phyloP scores from a whole-genome alignment of 2,329 filamentous ascomycete genomes.

The Fusarium camptoceras region DNA sequence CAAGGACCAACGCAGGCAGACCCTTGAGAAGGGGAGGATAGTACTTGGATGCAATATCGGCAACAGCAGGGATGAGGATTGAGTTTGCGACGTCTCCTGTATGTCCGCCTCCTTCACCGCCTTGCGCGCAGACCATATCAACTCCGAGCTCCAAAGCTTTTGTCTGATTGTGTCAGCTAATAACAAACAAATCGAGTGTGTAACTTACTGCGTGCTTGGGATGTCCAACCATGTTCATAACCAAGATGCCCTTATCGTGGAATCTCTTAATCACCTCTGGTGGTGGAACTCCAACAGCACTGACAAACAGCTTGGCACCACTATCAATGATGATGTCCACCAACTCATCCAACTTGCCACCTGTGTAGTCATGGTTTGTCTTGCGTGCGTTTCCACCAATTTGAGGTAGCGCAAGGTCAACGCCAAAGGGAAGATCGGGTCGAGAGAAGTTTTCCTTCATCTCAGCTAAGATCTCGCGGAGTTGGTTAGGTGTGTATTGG shows the following conservation, averaged over 20 bases:
- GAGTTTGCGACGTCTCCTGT: constrained; percentile 88
- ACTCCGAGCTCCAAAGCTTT: constrained; percentile 90
- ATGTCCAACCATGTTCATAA: constrained; percentile 98
- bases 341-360: constrained; percentile 86
- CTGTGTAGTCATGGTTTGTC: constrained; percentile 96
- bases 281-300: constrained; percentile 88
- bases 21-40: constrained; percentile 76
- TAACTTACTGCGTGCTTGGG: constrained; percentile 80
- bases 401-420: constrained; percentile 92
- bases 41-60: constrained; percentile 82
- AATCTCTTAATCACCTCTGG: constrained; percentile 77
- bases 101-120: constrained; percentile 92
- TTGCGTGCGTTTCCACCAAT: constrained; percentile 84
- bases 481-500: constrained; percentile 78
- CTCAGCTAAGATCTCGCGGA: constrained; percentile 84
- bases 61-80: constrained; percentile 88
- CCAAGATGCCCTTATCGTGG: constrained; percentile 81
- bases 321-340: constrained; percentile 88
- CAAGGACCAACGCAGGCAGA: constrained; percentile 80
- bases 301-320: constrained; percentile 87
- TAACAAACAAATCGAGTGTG: background rate
- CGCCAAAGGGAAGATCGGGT: constrained; percentile 83
- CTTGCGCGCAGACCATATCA: constrained; percentile 92
- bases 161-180: constrained; percentile 37
- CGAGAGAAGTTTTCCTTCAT: constrained; percentile 79